These are phyloP conservation scores for Botrytis sinoallii DNA, from an alignment of 2,329 filamentous ascomycete species.

Conservation along the genomic window DNA sequence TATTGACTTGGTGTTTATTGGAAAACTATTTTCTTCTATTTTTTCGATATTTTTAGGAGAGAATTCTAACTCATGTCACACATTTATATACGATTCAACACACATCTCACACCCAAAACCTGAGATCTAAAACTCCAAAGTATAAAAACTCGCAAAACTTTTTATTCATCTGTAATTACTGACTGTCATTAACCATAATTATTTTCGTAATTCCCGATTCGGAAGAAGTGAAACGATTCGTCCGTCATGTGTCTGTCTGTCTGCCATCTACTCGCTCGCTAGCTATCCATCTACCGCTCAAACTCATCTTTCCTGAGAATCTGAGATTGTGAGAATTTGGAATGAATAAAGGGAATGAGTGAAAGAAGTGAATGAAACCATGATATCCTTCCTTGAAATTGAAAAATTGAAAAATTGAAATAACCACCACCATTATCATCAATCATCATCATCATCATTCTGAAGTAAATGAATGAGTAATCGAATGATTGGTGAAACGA, in stretches of 20 bases:
- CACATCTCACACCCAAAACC: not conserved
- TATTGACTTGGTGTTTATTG: not conserved
- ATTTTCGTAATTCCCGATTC: no score
- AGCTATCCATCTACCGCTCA: no score
- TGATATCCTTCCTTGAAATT: not conserved
- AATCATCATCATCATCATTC: not conserved
- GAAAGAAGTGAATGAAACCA: no score
- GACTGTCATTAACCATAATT: no score
- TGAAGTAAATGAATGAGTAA: not conserved
- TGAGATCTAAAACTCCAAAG: not conserved
- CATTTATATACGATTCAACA: no score
- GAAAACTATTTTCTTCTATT: not conserved
- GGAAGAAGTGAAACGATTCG: no score
- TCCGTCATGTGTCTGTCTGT: no score
- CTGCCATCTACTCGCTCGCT: no score
- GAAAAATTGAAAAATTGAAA: not conserved
- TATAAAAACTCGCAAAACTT: not conserved
- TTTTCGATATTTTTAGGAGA: not conserved
- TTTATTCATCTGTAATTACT: not conserved
- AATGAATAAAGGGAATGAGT: no score
- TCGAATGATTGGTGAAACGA: not conserved
- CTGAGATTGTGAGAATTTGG: no score
- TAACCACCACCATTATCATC: not conserved
- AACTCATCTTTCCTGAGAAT: no score
- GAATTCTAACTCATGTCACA: not conserved